A percentile compares a stretch with the other conserved stretches of the same genome.
These are phyloP conservation scores for Pichia paraexigua DNA, from an alignment of 805 yeast genomes.

Conservation along the genomic window DNA sequence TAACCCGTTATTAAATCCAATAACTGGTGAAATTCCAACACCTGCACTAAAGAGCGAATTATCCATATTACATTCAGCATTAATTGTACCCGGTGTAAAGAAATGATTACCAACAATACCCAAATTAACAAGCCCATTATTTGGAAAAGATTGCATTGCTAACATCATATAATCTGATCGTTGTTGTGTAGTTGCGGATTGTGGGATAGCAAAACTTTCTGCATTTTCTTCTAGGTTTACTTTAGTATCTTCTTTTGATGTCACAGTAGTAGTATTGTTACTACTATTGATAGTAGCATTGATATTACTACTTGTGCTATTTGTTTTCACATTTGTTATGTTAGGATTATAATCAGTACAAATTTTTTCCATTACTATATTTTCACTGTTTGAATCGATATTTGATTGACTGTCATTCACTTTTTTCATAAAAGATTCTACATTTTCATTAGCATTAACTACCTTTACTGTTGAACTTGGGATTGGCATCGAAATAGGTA, in stretches of 20 bases:
- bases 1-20: constrained; percentile 13
- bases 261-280: neutral
- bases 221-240: neutral
- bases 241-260: neutral
- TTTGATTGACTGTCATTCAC: neutral
- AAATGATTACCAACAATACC: constrained; percentile 7
- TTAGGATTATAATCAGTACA: neutral
- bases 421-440: too few species aligned
- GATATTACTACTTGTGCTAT: neutral
- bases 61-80: constrained; percentile 4
- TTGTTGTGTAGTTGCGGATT: neutral
- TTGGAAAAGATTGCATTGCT: neutral
- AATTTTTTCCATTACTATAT: neutral
- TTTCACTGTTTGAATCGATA: neutral
- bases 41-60: neutral
- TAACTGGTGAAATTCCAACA: constrained; percentile 10
- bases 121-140: constrained; percentile 2
- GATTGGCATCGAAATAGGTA: neutral
- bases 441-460: neutral
- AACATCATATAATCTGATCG: constrained; percentile 7
- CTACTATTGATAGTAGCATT: neutral
- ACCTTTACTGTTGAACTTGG: neutral
- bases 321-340: neutral
- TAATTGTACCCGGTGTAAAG: constrained; percentile 7
- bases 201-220: neutral